A percentile compares a stretch with the other conserved stretches of the same genome.
Conservation (phyloP, 2,329 filamentous ascomycete species). For the Cladosporium austrohemisphaericum region DNA sequence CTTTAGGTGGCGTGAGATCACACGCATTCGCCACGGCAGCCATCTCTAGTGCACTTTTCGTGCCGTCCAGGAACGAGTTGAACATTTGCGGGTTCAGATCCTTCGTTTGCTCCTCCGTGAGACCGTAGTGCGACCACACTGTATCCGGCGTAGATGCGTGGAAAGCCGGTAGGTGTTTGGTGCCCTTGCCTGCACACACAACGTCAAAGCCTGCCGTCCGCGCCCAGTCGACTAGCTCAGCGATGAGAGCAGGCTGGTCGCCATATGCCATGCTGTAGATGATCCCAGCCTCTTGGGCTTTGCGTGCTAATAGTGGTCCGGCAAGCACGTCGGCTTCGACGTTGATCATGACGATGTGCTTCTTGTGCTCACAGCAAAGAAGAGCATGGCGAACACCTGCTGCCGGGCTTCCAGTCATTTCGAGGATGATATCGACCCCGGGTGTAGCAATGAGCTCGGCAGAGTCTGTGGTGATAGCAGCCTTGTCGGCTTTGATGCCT, state of each 20-base stretch:
- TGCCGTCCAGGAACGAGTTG: constrained; percentile 49
- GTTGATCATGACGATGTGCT: constrained; percentile 49
- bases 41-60: constrained; percentile 48
- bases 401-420: constrained; percentile 43
- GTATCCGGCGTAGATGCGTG: constrained; percentile 47
- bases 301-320: constrained; percentile 40
- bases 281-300: constrained; percentile 44
- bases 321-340: constrained; percentile 46
- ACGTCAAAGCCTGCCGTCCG: constrained; percentile 44
- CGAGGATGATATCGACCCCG: constrained; percentile 44
- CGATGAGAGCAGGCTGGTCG: constrained; percentile 45
- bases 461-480: constrained; percentile 43
- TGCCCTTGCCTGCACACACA: constrained; percentile 46
- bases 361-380: constrained; percentile 46
- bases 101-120: constrained; percentile 43
- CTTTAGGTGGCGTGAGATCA: constrained; percentile 39
- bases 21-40: constrained; percentile 47
- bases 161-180: constrained; percentile 46
- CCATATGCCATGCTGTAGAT: constrained; percentile 49
- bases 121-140: constrained; percentile 47
- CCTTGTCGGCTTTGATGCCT: constrained; percentile 40
- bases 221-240: constrained; percentile 44
- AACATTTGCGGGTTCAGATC: constrained; percentile 50
- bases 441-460: constrained; percentile 41
- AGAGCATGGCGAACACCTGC: constrained; percentile 44